Percentiles rank a stretch among this genome's conserved stretches.
Conservation (phyloP, 73 alveolate species). For the Paramecium caudatum region DNA sequence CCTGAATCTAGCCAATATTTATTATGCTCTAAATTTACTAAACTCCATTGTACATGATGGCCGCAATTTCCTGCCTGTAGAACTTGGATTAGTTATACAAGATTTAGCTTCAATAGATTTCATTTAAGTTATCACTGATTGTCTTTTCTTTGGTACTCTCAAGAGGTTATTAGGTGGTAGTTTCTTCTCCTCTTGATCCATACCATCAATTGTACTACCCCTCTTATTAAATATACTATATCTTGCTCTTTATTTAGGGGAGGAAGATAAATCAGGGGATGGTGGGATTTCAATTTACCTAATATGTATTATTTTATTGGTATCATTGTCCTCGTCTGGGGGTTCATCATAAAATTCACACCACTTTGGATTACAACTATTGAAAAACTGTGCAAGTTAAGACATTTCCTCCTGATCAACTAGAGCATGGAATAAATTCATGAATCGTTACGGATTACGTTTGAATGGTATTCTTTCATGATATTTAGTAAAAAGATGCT, state of each 20-base stretch:
- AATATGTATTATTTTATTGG: not conserved
- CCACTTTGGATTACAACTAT: not conserved
- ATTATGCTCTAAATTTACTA: not conserved
- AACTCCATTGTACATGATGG: slow-evolving; percentile 57
- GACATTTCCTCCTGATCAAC: slow-evolving; percentile 11
- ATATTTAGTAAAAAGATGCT: not conserved
- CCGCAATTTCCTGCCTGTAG: slow-evolving; percentile 41
- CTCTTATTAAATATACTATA: not conserved
- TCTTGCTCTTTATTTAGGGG: not conserved
- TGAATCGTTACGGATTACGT: not conserved
- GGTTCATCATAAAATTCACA: slow-evolving; percentile 40
- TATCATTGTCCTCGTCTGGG: not conserved
- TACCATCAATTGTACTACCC: not conserved
- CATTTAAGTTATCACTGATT: not conserved
- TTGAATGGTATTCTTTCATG: not conserved
- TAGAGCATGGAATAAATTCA: not conserved
- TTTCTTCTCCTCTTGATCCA: not conserved
- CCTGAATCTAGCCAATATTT: not conserved
- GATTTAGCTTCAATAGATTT: slow-evolving; percentile 13
- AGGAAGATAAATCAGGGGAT: not conserved
- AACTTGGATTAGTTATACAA: not conserved
- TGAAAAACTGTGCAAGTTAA: slow-evolving; percentile 15
- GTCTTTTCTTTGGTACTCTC: not conserved
- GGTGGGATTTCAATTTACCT: not conserved
- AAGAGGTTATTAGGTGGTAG: too few relatives aligned